Conservation (phyloP, 1,284 basidiomycete genomes). For the Sphaerobolus stellatus region DNA sequence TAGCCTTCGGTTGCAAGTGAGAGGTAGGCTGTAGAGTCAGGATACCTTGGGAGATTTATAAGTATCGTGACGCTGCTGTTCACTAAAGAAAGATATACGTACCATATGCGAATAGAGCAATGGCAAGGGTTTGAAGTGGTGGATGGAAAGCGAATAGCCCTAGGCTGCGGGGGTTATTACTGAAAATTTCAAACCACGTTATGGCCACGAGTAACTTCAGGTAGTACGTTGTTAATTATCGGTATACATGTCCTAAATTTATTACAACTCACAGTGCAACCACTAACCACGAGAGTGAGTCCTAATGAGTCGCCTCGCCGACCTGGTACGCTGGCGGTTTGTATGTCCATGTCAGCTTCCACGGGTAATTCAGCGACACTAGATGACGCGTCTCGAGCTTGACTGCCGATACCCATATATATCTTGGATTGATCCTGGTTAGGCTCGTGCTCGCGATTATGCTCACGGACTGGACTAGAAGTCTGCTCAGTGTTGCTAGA, state of each 20-base stretch:
- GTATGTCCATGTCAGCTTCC: not conserved
- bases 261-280: conserved; percentile 2
- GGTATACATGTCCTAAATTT: not conserved
- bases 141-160: conserved; percentile 70
- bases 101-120: conserved; percentile 62
- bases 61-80: conserved; percentile 1
- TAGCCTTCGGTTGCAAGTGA: conserved; percentile 60
- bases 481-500: not conserved
- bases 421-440: not conserved
- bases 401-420: conserved; percentile 3
- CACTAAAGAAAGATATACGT: conserved; percentile 14
- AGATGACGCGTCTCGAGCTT: not conserved
- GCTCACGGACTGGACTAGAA: not conserved
- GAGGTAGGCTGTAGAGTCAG: conserved; percentile 74
- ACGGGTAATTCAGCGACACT: not conserved
- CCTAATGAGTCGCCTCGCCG: conserved; percentile 8
- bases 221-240: conserved; percentile 14
- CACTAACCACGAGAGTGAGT: conserved; percentile 1
- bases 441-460: not conserved
- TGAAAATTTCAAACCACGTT: conserved; percentile 57
- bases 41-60: conserved; percentile 49
- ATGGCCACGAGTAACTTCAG: conserved; percentile 38
- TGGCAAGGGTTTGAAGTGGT: conserved; percentile 53
- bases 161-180: conserved; percentile 45
- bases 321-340: conserved; percentile 2